A percentile compares a stretch with the other conserved stretches of the same genome.
phyloP scores from a whole-genome alignment of 306 rosid genomes.

The apple (Malus domestica) region DNA sequence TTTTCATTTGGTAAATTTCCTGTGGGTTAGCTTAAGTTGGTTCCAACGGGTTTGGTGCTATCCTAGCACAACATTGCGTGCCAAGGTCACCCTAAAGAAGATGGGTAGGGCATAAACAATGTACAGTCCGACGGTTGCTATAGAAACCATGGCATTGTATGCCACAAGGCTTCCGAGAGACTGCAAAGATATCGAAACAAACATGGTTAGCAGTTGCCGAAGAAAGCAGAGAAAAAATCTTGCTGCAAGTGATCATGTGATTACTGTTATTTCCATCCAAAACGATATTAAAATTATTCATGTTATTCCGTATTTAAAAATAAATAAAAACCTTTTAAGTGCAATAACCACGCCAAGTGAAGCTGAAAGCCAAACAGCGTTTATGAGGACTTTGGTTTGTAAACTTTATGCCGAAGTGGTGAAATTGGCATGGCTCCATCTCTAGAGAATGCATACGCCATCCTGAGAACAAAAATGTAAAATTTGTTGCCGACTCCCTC shows the following conservation, averaged over 20 bases:
- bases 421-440: constrained; percentile 99
- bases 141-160: constrained; percentile 90
- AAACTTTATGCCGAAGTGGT: constrained; percentile 77
- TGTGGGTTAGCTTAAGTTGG: too few species aligned
- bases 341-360: too few species aligned
- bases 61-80: constrained; percentile 23
- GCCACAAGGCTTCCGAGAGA: constrained; percentile 97
- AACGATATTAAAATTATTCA: constrained; percentile 37
- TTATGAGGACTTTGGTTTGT: constrained; percentile 70
- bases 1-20: too few species aligned
- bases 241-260: not conserved
- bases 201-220: constrained; percentile 1
- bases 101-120: constrained; percentile 92
- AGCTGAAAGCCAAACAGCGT: constrained; percentile 84
- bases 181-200: constrained; percentile 38
- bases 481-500: constrained; percentile 55
- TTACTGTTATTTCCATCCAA: constrained; percentile 88
- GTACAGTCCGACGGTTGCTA: constrained; percentile 83
- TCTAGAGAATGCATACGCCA: constrained; percentile 97
- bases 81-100: constrained; percentile 81
- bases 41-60: too few species aligned
- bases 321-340: too few species aligned
- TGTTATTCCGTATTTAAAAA: too few species aligned
- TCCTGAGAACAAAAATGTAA: constrained; percentile 77
- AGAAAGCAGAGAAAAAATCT: not conserved